These are phyloP conservation scores for Dovyalis caffra DNA, from an alignment of 345 rosid genomes.

Conservation along the genomic window DNA sequence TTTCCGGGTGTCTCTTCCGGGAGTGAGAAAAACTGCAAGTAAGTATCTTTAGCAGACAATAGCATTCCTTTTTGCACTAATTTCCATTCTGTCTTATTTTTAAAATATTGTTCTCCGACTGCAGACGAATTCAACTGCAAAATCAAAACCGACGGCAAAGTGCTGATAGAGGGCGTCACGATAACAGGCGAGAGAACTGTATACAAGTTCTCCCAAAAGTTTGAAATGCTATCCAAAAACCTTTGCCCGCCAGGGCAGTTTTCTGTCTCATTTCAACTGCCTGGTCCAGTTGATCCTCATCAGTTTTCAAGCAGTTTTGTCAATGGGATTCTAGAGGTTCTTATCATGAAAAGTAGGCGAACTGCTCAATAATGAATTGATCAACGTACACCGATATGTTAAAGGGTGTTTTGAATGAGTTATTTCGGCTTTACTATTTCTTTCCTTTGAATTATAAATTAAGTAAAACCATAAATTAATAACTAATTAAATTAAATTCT, in stretches of 20 bases:
- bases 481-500: no score
- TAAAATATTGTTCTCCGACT: conserved; percentile 4
- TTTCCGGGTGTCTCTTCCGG: conserved; percentile 16
- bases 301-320: conserved; percentile 44
- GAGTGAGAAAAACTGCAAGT: conserved; percentile 16
- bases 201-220: conserved; percentile 44
- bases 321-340: conserved; percentile 61
- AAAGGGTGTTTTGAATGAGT: no score
- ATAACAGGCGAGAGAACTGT: conserved; percentile 66
- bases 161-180: conserved; percentile 56
- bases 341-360: conserved; percentile 29
- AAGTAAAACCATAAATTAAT: no score
- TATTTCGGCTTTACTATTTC: no score
- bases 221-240: conserved; percentile 61
- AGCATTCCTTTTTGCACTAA: not conserved
- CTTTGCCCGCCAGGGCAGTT: conserved; percentile 75
- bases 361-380: no score
- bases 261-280: conserved; percentile 59
- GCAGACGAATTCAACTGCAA: conserved; percentile 73
- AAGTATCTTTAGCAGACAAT: conserved; percentile 1
- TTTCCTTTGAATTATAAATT: no score
- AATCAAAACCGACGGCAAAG: conserved; percentile 51
- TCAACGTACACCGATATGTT: no score
- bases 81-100: not conserved
- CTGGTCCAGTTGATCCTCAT: conserved; percentile 63